Conservation (phyloP, 2,329 filamentous ascomycete genomes). For the Chrysoporthe puriensis region DNA sequence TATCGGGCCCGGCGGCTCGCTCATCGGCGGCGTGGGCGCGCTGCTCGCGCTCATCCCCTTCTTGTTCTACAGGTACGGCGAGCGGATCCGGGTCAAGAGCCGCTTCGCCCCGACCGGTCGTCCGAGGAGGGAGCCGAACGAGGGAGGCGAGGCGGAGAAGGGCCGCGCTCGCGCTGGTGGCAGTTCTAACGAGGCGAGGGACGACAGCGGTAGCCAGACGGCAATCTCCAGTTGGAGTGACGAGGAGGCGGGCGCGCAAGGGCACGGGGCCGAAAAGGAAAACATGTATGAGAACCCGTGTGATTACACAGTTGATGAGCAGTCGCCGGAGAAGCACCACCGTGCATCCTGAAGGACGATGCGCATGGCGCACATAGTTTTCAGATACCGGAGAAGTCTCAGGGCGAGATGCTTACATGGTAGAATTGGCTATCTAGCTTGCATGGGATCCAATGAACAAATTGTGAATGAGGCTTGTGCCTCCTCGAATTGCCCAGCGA, state of each 20-base stretch:
- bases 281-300: slow-evolving; percentile 4
- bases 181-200: not conserved
- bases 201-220: slow-evolving; percentile 5
- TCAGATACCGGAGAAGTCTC: not conserved
- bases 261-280: slow-evolving; percentile 2
- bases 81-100: slow-evolving; percentile 41
- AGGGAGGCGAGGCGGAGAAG: slow-evolving; percentile 22
- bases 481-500: not conserved
- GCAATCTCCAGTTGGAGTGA: not conserved
- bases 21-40: slow-evolving; percentile 50
- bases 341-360: not conserved
- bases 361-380: not conserved
- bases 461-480: not conserved
- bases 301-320: not conserved
- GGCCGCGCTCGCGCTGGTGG: not conserved
- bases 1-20: slow-evolving; percentile 57
- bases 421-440: not conserved
- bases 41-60: slow-evolving; percentile 60
- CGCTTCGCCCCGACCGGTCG: slow-evolving; percentile 21
- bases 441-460: not conserved
- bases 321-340: not conserved
- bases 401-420: not conserved
- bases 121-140: not conserved
- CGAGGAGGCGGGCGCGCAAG: not conserved
- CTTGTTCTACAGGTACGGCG: slow-evolving; percentile 57